Percentiles rank a stretch among this genome's conserved stretches.
Conservation (phyloP, 805 yeast species). For the Candida arabinofermentans region DNA sequence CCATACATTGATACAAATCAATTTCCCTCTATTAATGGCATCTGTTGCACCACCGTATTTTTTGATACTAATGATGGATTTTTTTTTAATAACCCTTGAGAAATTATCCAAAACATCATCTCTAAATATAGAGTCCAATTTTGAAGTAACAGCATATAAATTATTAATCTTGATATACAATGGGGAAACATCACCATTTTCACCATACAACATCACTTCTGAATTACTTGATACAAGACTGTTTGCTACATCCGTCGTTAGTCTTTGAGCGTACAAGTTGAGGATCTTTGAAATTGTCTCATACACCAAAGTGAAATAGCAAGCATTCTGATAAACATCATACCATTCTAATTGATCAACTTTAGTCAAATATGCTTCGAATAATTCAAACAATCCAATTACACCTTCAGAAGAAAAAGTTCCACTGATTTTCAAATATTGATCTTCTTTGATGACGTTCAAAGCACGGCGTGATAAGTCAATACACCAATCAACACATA, state of each 20-base stretch:
- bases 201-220: neutral
- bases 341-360: constrained; percentile 8
- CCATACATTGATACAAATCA: constrained; percentile 11
- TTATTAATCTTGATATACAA: constrained; percentile 17
- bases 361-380: constrained; percentile 8
- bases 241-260: constrained; percentile 8
- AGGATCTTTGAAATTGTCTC: constrained; percentile 9
- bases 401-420: constrained; percentile 15
- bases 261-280: constrained; percentile 6
- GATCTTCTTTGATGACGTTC: constrained; percentile 8
- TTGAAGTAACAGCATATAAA: constrained; percentile 11
- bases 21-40: constrained; percentile 4
- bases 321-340: constrained; percentile 9
- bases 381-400: constrained; percentile 8
- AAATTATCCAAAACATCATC: constrained; percentile 15
- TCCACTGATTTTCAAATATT: constrained; percentile 8
- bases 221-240: neutral
- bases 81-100: constrained; percentile 6
- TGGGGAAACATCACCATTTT: constrained; percentile 1
- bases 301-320: constrained; percentile 9
- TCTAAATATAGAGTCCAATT: constrained; percentile 12
- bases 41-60: neutral
- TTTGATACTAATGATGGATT: neutral
- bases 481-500: constrained; percentile 12
- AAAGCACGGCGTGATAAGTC: constrained; percentile 6